Evolutionary conservation across 306 rosid species (phyloP).

Genomic region (Lablab purpureus): DNA sequence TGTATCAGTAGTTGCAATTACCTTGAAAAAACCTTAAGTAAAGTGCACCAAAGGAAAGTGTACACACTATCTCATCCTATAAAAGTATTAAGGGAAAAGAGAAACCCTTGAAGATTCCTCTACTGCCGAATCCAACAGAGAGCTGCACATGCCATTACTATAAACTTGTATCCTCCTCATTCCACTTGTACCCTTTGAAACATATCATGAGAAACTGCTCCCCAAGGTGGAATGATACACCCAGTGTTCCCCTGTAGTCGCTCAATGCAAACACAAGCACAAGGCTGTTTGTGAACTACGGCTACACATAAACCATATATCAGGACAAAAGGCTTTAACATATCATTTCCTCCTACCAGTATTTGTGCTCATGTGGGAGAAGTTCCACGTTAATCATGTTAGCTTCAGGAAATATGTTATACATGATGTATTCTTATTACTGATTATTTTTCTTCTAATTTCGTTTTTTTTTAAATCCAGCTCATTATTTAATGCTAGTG

Average conservation of each 20-base stretch:
- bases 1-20: conserved; percentile 1
- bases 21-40: background rate
- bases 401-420: background rate
- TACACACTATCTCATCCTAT: background rate
- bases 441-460: conserved; percentile 9
- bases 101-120: conserved; percentile 2
- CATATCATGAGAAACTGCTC: background rate
- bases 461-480: background rate
- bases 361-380: background rate
- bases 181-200: background rate
- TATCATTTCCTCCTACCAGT: background rate
- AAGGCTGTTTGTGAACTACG: background rate
- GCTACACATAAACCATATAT: background rate
- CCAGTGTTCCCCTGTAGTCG: background rate
- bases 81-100: conserved; percentile 2
- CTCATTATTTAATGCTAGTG: background rate
- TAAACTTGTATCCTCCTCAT: conserved; percentile 13
- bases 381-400: background rate
- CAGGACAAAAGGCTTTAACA: background rate
- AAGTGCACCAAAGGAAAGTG: background rate
- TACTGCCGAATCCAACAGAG: background rate
- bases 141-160: background rate
- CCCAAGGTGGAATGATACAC: background rate
- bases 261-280: background rate
- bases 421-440: background rate